Evolutionary conservation across 768 basidiomycete species (phyloP).

Genomic region (Suillus subaureus): DNA sequence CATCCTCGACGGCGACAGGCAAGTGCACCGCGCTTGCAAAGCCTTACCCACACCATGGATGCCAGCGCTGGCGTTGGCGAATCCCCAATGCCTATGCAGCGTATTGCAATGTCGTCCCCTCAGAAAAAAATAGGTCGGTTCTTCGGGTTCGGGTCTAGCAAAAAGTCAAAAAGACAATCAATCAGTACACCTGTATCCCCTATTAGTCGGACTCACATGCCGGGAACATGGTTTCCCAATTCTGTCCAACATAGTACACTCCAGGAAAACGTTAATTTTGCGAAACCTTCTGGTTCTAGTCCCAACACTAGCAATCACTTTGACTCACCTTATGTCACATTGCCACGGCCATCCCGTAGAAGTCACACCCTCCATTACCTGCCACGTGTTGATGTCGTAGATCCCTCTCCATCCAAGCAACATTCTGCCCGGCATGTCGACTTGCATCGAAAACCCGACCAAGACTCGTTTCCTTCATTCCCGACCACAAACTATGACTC

Average conservation of each 20-base stretch:
- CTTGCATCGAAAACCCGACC: conserved; percentile 19
- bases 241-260: background rate
- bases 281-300: background rate
- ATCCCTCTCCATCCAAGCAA: conserved; percentile 18
- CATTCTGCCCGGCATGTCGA: conserved; percentile 21
- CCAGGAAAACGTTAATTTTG: background rate
- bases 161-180: conserved; percentile 14
- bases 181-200: conserved; percentile 8
- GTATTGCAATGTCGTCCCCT: conserved; percentile 18
- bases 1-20: conserved; percentile 37
- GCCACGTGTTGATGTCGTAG: conserved; percentile 16
- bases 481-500: conserved; percentile 11
- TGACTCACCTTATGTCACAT: conserved; percentile 51
- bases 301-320: conserved; percentile 45
- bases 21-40: conserved; percentile 29
- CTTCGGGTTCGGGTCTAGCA: conserved; percentile 31
- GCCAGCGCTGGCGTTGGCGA: conserved; percentile 65
- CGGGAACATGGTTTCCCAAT: conserved; percentile 22
- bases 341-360: conserved; percentile 23
- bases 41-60: conserved; percentile 48
- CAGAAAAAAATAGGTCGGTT: conserved; percentile 48
- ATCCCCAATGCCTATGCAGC: conserved; percentile 45
- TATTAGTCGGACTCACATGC: conserved; percentile 8
- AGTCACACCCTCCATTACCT: conserved; percentile 16
- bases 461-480: conserved; percentile 21